phyloP scores from a whole-genome alignment of 31 red algal genomes.

The Asparagopsis taxiformis region DNA sequence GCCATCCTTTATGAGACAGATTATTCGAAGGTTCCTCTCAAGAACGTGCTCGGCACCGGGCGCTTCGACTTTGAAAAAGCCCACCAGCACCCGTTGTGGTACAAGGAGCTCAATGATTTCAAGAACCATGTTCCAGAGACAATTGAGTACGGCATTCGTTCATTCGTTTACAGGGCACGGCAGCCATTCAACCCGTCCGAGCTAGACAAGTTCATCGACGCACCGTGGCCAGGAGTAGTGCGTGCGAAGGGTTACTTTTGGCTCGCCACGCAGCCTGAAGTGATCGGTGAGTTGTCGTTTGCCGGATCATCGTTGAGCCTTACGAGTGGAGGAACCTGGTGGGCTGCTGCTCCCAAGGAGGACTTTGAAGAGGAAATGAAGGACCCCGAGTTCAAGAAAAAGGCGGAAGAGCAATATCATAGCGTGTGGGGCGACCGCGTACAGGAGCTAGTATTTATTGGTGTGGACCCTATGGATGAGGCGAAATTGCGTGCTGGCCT shows the following conservation, averaged over 20 bases:
- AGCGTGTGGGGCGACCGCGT: slow-evolving; percentile 12
- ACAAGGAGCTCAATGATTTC: slow-evolving; percentile 37
- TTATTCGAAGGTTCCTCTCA: slow-evolving; percentile 16
- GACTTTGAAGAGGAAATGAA: slow-evolving; percentile 5
- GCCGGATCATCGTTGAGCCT: slow-evolving; percentile 35
- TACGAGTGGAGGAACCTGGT: slow-evolving; percentile 20
- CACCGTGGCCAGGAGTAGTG: slow-evolving; percentile 22
- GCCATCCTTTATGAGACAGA: slow-evolving; percentile 26
- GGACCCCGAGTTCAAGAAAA: no score
- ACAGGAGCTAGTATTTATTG: slow-evolving; percentile 25
- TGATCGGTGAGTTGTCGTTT: slow-evolving; percentile 24
- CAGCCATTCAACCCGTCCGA: slow-evolving; percentile 37
- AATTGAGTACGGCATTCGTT: slow-evolving; percentile 35
- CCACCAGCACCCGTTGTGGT: slow-evolving; percentile 17
- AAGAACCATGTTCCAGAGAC: slow-evolving; percentile 41
- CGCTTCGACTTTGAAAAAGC: slow-evolving; percentile 39
- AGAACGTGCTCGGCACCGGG: slow-evolving; percentile 28
- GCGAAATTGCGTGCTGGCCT: not conserved
- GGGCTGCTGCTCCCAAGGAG: slow-evolving; percentile 23
- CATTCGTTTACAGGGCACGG: slow-evolving; percentile 44
- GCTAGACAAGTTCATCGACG: slow-evolving; percentile 15
- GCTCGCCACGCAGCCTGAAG: slow-evolving; percentile 44
- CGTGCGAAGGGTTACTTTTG: slow-evolving; percentile 62
- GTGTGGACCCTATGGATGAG: slow-evolving; percentile 14
- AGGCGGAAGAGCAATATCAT: not conserved